Percentiles rank a stretch among this genome's conserved stretches.
Conservation (phyloP, 305 asterid genomes). For the Striga hermonthica region DNA sequence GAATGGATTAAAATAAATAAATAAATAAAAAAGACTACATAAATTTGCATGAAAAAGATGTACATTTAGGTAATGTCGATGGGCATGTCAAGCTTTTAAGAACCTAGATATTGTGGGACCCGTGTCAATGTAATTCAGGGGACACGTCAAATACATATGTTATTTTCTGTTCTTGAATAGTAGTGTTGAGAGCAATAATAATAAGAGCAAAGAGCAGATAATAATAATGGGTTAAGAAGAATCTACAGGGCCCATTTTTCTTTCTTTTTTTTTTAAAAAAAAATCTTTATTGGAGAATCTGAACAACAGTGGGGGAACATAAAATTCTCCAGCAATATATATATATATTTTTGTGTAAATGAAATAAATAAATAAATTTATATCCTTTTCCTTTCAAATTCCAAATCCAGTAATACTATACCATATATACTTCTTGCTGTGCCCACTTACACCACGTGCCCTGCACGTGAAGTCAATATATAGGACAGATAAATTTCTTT, state of each 20-base stretch:
- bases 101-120: constrained; percentile 56
- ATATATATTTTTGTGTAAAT: constrained; percentile 14
- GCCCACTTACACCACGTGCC: constrained; percentile 40
- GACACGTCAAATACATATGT: constrained; percentile 32
- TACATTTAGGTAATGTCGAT: constrained; percentile 35
- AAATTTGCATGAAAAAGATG: constrained; percentile 37
- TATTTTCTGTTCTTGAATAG: constrained; percentile 4
- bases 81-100: constrained; percentile 9
- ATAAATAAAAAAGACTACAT: constrained; percentile 31
- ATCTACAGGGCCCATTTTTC: constrained; percentile 30
- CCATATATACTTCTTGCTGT: background rate
- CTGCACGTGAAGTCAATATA: constrained; percentile 34
- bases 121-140: constrained; percentile 34
- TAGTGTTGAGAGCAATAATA: background rate
- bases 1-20: constrained; percentile 36
- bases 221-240: constrained; percentile 27
- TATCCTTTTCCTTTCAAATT: no score
- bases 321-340: background rate
- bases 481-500: background rate
- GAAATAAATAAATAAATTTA: constrained; percentile 14
- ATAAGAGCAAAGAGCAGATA: no score
- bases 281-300: constrained; percentile 29
- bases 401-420: background rate
- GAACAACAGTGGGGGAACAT: constrained; percentile 31
- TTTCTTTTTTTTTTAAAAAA: background rate